phyloP scores from a whole-genome alignment of 2,329 filamentous ascomycete genomes.

The Neophaeococcomyces aloes region DNA sequence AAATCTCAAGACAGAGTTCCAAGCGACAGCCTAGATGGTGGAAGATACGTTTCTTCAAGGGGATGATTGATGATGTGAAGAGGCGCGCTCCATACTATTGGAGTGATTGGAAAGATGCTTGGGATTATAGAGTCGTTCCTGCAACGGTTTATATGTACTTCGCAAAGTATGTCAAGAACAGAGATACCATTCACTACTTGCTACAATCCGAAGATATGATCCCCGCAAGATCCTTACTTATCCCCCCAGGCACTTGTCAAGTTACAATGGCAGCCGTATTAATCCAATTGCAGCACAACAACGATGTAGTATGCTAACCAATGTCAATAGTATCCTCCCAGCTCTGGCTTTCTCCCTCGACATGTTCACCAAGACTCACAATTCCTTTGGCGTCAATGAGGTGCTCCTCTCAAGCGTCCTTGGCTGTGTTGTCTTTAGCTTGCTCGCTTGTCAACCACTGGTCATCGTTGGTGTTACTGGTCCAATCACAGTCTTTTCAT shows the following conservation, averaged over 20 bases:
- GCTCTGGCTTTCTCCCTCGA: conserved; percentile 50
- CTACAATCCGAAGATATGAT: too few relatives aligned
- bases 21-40: conserved; percentile 49
- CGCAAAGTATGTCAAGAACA: too few relatives aligned
- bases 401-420: conserved; percentile 45
- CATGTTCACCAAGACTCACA: conserved; percentile 46
- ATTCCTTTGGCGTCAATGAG: conserved; percentile 49
- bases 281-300: too few relatives aligned
- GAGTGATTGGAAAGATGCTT: conserved; percentile 46
- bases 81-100: conserved; percentile 46
- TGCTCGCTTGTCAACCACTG: conserved; percentile 43
- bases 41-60: conserved; percentile 47
- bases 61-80: conserved; percentile 46
- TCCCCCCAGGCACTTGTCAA: too few relatives aligned
- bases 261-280: too few relatives aligned
- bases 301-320: too few relatives aligned
- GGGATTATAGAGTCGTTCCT: conserved; percentile 45
- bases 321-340: too few relatives aligned
- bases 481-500: conserved; percentile 47
- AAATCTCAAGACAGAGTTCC: conserved; percentile 13
- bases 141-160: conserved; percentile 50
- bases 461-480: conserved; percentile 50
- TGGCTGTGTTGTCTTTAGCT: conserved; percentile 46
- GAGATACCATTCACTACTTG: too few relatives aligned
- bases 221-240: too few relatives aligned